Conservation (phyloP, 305 asterid genomes). For the Fraxinus latifolia region DNA sequence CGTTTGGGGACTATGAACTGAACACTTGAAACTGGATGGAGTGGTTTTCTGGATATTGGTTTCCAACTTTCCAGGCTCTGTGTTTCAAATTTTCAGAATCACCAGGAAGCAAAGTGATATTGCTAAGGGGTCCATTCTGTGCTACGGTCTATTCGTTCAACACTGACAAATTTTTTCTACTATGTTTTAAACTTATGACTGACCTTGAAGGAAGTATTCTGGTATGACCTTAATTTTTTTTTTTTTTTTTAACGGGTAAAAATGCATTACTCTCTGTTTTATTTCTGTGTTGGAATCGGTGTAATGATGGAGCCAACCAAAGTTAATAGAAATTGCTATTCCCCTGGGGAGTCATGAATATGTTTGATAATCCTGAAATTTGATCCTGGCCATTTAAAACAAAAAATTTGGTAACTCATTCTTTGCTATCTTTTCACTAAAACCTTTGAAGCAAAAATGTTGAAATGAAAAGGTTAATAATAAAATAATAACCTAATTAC, state of each 20-base stretch:
- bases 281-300: background rate
- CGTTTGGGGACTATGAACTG: background rate
- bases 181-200: background rate
- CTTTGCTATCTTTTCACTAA: background rate
- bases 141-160: background rate
- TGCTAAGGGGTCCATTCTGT: background rate
- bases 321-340: background rate
- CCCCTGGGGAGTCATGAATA: background rate
- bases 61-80: background rate
- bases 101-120: background rate
- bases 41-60: background rate
- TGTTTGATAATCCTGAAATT: background rate
- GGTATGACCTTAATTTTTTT: background rate
- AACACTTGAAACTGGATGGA: background rate
- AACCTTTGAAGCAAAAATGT: background rate
- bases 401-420: background rate
- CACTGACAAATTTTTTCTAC: background rate
- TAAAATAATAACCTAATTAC: background rate
- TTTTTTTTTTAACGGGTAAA: background rate
- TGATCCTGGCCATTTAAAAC: background rate
- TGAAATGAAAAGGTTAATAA: background rate
- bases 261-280: background rate
- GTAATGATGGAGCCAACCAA: background rate
- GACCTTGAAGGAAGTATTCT: background rate
- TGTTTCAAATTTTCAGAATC: background rate